phyloP scores from a whole-genome alignment of 371 early-diverging fungal species.

The Chytridium lagenaria region DNA sequence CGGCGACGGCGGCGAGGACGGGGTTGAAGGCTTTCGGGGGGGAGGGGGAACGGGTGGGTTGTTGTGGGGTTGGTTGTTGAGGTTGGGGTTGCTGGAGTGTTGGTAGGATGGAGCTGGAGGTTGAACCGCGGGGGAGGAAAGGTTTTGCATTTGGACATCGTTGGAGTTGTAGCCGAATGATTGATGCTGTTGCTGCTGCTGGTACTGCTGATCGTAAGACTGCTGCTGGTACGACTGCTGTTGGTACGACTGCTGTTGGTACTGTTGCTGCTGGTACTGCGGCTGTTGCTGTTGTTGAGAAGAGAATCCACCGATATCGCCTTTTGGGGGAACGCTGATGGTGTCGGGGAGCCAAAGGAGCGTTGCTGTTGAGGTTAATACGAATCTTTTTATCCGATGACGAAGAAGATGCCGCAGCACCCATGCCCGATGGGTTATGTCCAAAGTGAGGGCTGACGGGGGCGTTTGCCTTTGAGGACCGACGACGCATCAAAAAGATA shows the following conservation, averaged over 20 bases:
- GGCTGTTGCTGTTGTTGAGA: slow-evolving; percentile 3
- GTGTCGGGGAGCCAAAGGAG: background rate
- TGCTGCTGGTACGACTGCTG: no score
- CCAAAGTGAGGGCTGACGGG: background rate
- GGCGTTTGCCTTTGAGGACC: background rate
- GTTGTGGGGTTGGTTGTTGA: background rate
- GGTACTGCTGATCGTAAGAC: slow-evolving; percentile 11
- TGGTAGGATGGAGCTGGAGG: background rate
- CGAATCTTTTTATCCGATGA: slow-evolving; percentile 16
- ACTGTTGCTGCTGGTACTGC: background rate
- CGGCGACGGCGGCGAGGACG: background rate
- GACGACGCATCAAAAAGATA: background rate
- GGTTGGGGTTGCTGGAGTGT: no score
- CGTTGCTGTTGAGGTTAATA: slow-evolving; percentile 12
- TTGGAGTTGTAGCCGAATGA: background rate
- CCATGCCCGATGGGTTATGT: no score
- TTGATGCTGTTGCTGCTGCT: slow-evolving; percentile 21
- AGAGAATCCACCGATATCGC: background rate
- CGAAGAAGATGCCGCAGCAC: slow-evolving; percentile 11
- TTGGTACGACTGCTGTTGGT: no score
- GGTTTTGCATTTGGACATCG: background rate
- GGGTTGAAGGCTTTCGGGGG: slow-evolving; percentile 5
- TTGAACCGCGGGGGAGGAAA: background rate
- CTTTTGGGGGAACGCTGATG: background rate
- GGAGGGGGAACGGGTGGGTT: slow-evolving; percentile 10